These are phyloP conservation scores for Cystobasidium pallidum DNA, from an alignment of 1,284 basidiomycete genomes.

Conservation along the genomic window DNA sequence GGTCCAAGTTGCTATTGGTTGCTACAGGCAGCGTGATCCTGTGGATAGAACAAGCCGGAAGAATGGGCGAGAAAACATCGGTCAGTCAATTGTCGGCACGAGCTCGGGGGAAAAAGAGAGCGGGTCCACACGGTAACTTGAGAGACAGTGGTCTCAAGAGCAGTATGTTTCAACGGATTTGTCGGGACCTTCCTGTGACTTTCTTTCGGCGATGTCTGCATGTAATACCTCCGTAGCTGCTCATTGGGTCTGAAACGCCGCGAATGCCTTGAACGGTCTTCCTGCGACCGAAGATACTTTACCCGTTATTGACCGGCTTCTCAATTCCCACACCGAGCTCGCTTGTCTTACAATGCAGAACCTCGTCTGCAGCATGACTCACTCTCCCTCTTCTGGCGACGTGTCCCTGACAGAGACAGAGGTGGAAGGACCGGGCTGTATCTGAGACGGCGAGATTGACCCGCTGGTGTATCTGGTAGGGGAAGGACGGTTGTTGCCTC, in stretches of 20 bases:
- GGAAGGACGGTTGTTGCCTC: background rate
- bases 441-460: conserved; percentile 2
- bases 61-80: background rate
- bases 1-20: background rate
- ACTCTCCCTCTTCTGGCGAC: conserved; percentile 39
- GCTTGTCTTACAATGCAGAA: background rate
- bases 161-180: background rate
- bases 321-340: conserved; percentile 6
- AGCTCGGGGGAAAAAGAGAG: conserved; percentile 24
- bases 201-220: background rate
- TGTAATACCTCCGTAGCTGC: too few relatives aligned
- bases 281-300: background rate
- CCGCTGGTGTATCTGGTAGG: background rate
- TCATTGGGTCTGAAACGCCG: too few relatives aligned
- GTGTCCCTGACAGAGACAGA: background rate
- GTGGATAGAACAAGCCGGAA: background rate
- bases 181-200: background rate
- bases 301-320: conserved; percentile 16
- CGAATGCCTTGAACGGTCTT: background rate
- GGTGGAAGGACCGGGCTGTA: background rate
- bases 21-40: conserved; percentile 18
- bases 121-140: conserved; percentile 18
- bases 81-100: conserved; percentile 1
- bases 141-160: too few relatives aligned
- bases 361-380: background rate